Conservation (phyloP, 208 protist genomes). For the Leishmania turanica region DNA sequence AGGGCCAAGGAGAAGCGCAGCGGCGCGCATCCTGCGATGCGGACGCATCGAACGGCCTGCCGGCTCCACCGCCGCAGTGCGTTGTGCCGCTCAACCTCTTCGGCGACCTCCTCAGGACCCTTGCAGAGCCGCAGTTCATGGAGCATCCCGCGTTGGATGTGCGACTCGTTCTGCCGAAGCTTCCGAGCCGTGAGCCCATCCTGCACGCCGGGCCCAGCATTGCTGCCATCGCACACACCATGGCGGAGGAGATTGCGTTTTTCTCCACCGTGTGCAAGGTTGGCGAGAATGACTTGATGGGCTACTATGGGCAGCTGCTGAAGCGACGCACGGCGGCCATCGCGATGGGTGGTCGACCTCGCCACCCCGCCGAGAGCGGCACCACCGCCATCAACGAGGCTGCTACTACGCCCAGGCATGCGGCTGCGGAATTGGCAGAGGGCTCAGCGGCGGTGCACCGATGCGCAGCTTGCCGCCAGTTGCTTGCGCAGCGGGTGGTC, state of each 20-base stretch:
- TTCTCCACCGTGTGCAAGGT: constrained; percentile 51
- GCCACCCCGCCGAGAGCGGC: background rate
- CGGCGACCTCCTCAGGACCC: constrained; percentile 43
- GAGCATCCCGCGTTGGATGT: constrained; percentile 54
- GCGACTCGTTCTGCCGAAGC: constrained; percentile 39
- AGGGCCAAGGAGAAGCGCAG: background rate
- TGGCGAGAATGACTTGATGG: constrained; percentile 46
- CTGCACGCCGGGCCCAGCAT: constrained; percentile 50
- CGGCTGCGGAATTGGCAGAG: background rate
- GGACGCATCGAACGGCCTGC: background rate
- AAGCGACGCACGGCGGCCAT: constrained; percentile 39
- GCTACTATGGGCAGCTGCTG: constrained; percentile 42
- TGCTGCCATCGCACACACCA: constrained; percentile 47
- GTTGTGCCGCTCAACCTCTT: constrained; percentile 69
- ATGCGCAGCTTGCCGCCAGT: constrained; percentile 24
- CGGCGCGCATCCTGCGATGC: background rate
- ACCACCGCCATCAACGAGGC: background rate
- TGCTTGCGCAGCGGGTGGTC: constrained; percentile 30
- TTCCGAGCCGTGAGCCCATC: constrained; percentile 58
- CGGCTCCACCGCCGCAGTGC: constrained; percentile 28
- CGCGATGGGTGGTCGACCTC: constrained; percentile 33
- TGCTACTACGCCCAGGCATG: background rate
- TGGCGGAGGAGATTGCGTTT: constrained; percentile 45
- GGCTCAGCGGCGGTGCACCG: constrained; percentile 1
- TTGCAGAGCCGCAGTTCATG: constrained; percentile 51